These are phyloP conservation scores for Rugonectria rugulosa DNA, from an alignment of 2,329 filamentous ascomycete species.

Conservation along the genomic window DNA sequence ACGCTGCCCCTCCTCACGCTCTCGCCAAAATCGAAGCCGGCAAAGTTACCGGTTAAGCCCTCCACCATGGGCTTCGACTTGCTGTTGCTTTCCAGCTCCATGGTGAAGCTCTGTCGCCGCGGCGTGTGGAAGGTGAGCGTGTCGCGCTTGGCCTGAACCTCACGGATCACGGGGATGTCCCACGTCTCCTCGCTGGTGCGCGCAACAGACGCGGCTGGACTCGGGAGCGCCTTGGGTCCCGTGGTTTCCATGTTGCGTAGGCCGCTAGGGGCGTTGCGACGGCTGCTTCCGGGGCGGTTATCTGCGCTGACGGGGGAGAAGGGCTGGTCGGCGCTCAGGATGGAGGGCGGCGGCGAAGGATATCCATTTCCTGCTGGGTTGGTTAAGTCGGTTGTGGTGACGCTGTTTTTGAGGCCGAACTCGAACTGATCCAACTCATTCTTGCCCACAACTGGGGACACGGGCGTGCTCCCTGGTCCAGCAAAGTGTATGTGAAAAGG, in stretches of 20 bases:
- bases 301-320: constrained; percentile 33
- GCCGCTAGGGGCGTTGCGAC: constrained; percentile 33
- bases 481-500: constrained; percentile 57
- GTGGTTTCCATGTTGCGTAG: constrained; percentile 39
- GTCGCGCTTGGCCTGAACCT: constrained; percentile 59
- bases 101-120: constrained; percentile 56
- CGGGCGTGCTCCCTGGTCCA: constrained; percentile 36
- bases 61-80: constrained; percentile 38
- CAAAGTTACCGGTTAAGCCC: constrained; percentile 48
- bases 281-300: constrained; percentile 27
- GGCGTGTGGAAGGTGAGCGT: constrained; percentile 56
- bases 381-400: constrained; percentile 4
- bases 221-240: constrained; percentile 49
- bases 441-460: constrained; percentile 37
- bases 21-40: constrained; percentile 49
- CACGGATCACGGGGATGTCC: constrained; percentile 54
- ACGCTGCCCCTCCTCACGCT: constrained; percentile 35
- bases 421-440: constrained; percentile 53
- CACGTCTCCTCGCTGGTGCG: constrained; percentile 50
- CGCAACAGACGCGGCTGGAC: constrained; percentile 51
- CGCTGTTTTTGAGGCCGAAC: constrained; percentile 39
- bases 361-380: constrained; percentile 36
- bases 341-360: constrained; percentile 49
- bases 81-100: constrained; percentile 52
- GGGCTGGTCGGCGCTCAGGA: constrained; percentile 41